phyloP scores from a whole-genome alignment of 768 basidiomycete species.

The Hypholoma fasciculare region DNA sequence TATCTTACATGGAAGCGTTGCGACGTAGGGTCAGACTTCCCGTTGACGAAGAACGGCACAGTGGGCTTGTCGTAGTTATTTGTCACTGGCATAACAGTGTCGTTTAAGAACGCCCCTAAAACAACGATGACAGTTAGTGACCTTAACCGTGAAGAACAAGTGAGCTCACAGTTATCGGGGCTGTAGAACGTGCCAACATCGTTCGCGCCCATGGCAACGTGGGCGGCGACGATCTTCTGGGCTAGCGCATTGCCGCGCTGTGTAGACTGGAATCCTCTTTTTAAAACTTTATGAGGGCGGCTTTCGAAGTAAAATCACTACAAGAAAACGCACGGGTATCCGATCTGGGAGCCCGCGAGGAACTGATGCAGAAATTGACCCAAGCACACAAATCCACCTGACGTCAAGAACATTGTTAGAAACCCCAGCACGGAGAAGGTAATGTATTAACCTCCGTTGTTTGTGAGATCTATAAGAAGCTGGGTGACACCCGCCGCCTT shows the following conservation, averaged over 20 bases:
- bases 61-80: conserved; percentile 48
- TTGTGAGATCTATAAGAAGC: conserved; percentile 57
- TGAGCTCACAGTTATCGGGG: conserved; percentile 50
- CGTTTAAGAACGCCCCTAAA: conserved; percentile 50
- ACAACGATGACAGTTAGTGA: background rate
- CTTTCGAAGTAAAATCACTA: background rate
- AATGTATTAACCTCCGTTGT: conserved; percentile 54
- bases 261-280: conserved; percentile 58
- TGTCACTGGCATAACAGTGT: conserved; percentile 34
- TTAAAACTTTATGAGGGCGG: background rate
- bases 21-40: conserved; percentile 41
- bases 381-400: conserved; percentile 64
- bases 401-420: background rate
- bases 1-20: conserved; percentile 46
- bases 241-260: conserved; percentile 57
- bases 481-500: conserved; percentile 46
- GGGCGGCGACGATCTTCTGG: conserved; percentile 54
- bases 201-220: conserved; percentile 45
- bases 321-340: conserved; percentile 44
- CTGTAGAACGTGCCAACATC: conserved; percentile 41
- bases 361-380: conserved; percentile 61
- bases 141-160: no score
- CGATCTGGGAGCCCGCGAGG: conserved; percentile 49
- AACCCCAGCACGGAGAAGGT: background rate
- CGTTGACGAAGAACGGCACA: conserved; percentile 43